These are phyloP conservation scores for Aspergillus neoniger DNA, from an alignment of 2,329 filamentous ascomycete species.

Conservation along the genomic window DNA sequence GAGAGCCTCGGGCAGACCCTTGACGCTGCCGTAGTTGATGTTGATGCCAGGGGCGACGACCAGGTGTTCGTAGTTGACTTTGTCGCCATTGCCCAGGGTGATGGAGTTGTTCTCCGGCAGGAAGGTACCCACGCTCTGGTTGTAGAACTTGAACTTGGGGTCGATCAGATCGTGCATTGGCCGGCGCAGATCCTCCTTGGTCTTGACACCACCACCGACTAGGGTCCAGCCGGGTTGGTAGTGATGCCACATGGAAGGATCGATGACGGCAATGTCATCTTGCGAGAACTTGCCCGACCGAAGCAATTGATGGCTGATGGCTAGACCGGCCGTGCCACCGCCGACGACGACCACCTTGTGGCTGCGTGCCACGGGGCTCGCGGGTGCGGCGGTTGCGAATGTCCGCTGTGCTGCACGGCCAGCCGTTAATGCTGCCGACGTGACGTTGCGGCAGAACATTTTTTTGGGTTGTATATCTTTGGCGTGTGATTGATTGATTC, in stretches of 20 bases:
- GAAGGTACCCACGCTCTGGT: slow-evolving; percentile 53
- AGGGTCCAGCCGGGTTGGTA: slow-evolving; percentile 72
- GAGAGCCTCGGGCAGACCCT: slow-evolving; percentile 60
- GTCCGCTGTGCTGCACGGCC: slow-evolving; percentile 18
- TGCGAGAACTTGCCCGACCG: slow-evolving; percentile 57
- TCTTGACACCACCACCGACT: slow-evolving; percentile 66
- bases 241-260: slow-evolving; percentile 64
- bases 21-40: slow-evolving; percentile 54
- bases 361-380: slow-evolving; percentile 40
- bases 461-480: background rate
- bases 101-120: slow-evolving; percentile 59
- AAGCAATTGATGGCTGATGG: slow-evolving; percentile 68
- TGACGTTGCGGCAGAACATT: slow-evolving; percentile 32
- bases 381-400: slow-evolving; percentile 39
- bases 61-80: slow-evolving; percentile 64
- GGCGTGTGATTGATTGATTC: too few species aligned
- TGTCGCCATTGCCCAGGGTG: slow-evolving; percentile 57
- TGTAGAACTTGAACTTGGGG: slow-evolving; percentile 64
- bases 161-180: slow-evolving; percentile 57
- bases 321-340: slow-evolving; percentile 65
- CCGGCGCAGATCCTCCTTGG: slow-evolving; percentile 58
- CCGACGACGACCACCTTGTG: slow-evolving; percentile 70
- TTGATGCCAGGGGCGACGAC: slow-evolving; percentile 62
- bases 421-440: slow-evolving; percentile 26
- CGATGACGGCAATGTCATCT: slow-evolving; percentile 65